Percentiles rank a stretch among this genome's conserved stretches.
phyloP scores from a whole-genome alignment of 177 flowering plant species.

The Tripterygium wilfordii region DNA sequence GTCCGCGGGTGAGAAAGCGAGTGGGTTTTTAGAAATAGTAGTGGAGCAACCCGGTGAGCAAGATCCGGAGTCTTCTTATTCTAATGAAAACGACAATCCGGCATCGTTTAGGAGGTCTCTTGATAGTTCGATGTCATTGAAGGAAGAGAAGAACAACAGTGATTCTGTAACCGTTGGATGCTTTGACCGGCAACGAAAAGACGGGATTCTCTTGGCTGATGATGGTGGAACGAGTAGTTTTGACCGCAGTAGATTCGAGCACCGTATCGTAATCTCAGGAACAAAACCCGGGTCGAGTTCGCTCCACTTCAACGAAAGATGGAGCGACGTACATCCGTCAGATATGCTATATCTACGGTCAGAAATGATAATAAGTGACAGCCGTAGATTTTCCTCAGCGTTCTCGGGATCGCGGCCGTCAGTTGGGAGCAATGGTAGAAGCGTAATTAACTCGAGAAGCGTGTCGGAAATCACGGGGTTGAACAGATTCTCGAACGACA shows the following conservation, averaged over 20 bases:
- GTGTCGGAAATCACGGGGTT: conserved; percentile 82
- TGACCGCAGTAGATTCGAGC: conserved; percentile 31
- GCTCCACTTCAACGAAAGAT: conserved; percentile 28
- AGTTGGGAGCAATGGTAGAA: conserved; percentile 36
- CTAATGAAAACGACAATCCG: too few species aligned
- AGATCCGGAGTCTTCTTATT: too few species aligned
- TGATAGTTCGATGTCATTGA: conserved; percentile 15
- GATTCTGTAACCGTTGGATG: conserved; percentile 30
- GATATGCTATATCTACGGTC: conserved; percentile 62
- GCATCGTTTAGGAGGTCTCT: conserved; percentile 29
- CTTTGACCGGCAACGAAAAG: conserved; percentile 42
- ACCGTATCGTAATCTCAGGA: conserved; percentile 53
- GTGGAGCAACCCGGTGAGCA: too few species aligned
- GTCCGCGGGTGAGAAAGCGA: conserved; percentile 58
- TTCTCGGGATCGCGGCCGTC: conserved; percentile 20
- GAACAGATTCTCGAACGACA: conserved; percentile 36
- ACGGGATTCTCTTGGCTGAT: conserved; percentile 37
- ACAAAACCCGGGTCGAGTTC: neutral
- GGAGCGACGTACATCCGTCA: conserved; percentile 81
- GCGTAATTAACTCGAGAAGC: conserved; percentile 59
- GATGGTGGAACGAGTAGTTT: neutral
- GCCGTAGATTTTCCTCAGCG: conserved; percentile 26
- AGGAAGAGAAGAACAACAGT: conserved; percentile 6
- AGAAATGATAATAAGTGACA: conserved; percentile 65
- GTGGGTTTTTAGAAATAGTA: too few species aligned